A percentile compares a stretch with the other conserved stretches of the same genome.
Conservation (phyloP, 2,329 filamentous ascomycete species). For the Hypoxylon sp. region DNA sequence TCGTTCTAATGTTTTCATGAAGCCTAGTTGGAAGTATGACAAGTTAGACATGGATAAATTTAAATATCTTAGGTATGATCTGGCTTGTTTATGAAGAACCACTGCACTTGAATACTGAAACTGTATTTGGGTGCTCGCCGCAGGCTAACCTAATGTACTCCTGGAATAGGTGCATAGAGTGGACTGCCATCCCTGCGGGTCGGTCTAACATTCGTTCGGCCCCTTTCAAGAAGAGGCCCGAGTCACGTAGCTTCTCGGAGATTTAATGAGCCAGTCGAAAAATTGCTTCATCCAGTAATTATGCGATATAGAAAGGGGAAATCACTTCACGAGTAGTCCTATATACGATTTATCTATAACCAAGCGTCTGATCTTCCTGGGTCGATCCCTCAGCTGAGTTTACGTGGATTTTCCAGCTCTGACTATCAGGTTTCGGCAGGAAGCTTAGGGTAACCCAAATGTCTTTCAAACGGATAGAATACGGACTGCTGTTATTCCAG, state of each 20-base stretch:
- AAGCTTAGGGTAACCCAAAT: not conserved
- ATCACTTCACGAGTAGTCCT: not conserved
- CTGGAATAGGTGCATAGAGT: not conserved
- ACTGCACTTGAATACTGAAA: not conserved
- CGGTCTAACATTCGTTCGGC: constrained; percentile 1
- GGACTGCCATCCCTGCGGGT: not conserved
- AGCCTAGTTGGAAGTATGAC: not conserved
- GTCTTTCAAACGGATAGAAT: not conserved
- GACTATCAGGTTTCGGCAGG: not conserved
- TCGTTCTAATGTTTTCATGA: not conserved
- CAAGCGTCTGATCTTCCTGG: not conserved
- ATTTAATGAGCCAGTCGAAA: not conserved
- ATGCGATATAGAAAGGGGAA: not conserved
- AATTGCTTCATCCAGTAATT: not conserved
- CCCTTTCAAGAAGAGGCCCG: not conserved
- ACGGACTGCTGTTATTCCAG: not conserved
- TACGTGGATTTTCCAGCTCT: not conserved
- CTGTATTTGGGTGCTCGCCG: not conserved
- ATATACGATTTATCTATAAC: not conserved
- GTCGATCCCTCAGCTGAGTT: not conserved
- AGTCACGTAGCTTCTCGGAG: not conserved
- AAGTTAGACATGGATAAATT: not conserved
- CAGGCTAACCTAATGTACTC: not conserved
- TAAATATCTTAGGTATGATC: not conserved
- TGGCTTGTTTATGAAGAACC: not conserved